Conservation (phyloP, 2,329 filamentous ascomycete species). For the Pseudogymnoascus sp. region DNA sequence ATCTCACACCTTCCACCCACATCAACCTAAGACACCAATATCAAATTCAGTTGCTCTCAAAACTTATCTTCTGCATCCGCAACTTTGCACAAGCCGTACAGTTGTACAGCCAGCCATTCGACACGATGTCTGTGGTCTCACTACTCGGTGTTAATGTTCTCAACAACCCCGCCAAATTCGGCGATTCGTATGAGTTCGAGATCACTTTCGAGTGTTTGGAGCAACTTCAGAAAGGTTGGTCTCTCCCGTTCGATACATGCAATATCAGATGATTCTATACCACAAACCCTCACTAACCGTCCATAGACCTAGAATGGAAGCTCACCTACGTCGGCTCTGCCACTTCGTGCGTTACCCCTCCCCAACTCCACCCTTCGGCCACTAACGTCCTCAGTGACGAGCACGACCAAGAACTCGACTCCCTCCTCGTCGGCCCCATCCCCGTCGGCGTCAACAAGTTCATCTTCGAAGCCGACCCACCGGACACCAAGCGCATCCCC, state of each 20-base stretch:
- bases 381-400: constrained; percentile 59
- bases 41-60: constrained; percentile 17
- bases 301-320: constrained; percentile 93
- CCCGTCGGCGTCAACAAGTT: constrained; percentile 98
- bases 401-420: constrained; percentile 97
- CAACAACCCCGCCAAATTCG: constrained; percentile 95
- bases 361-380: constrained; percentile 16
- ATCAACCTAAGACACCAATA: constrained; percentile 14
- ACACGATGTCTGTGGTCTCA: constrained; percentile 87
- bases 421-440: constrained; percentile 92
- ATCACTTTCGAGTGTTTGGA: constrained; percentile 98
- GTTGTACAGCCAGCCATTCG: constrained; percentile 9
- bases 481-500: constrained; percentile 83
- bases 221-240: constrained; percentile 78
- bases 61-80: constrained; percentile 19
- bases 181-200: constrained; percentile 89
- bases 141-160: constrained; percentile 90
- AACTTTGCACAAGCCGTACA: constrained; percentile 7
- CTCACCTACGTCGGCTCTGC: constrained; percentile 97
- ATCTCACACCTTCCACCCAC: constrained; percentile 10
- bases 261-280: constrained; percentile 13
- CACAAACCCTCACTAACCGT: constrained; percentile 13
- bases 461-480: constrained; percentile 89
- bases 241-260: constrained; percentile 4
- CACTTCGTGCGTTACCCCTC: constrained; percentile 64